Percentiles rank a stretch among this genome's conserved stretches.
These are phyloP conservation scores for Closterium sp. DNA, from an alignment of 139 green algal species.

Conservation along the genomic window DNA sequence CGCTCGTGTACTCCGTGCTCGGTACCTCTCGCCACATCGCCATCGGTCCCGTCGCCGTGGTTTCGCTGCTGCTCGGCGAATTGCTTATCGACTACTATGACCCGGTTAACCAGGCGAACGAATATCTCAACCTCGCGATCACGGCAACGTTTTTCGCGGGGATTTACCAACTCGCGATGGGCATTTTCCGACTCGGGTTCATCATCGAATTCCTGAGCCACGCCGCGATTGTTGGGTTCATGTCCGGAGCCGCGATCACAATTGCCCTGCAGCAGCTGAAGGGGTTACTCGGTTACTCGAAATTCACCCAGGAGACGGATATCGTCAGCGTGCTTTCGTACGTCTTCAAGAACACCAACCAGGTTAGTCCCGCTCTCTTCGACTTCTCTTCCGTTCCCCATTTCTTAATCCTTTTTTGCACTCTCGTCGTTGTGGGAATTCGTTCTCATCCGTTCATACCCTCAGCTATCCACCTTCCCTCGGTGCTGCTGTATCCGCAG, in stretches of 20 bases:
- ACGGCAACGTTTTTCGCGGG: slow-evolving; percentile 50
- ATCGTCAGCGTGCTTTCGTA: slow-evolving; percentile 34
- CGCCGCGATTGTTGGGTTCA: slow-evolving; percentile 47
- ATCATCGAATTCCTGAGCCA: slow-evolving; percentile 55
- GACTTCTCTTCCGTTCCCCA: background rate
- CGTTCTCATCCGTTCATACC: background rate
- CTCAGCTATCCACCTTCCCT: no score
- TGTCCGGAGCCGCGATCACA: slow-evolving; percentile 45
- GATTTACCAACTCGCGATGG: slow-evolving; percentile 41
- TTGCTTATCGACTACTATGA: slow-evolving; percentile 33
- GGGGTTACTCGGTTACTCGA: slow-evolving; percentile 39
- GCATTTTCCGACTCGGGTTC: slow-evolving; percentile 49
- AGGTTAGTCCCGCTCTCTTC: background rate
- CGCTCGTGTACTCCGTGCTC: slow-evolving; percentile 41
- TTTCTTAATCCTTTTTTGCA: background rate
- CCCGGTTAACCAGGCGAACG: slow-evolving; percentile 5
- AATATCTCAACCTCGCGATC: slow-evolving; percentile 44
- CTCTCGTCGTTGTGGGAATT: background rate
- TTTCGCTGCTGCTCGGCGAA: slow-evolving; percentile 44
- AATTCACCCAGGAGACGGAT: slow-evolving; percentile 49
- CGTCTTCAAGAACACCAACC: slow-evolving; percentile 29
- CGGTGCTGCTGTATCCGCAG: no score
- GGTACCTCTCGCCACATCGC: slow-evolving; percentile 50
- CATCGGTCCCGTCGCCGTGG: slow-evolving; percentile 48
- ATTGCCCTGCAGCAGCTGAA: slow-evolving; percentile 51